A percentile compares a stretch with the other conserved stretches of the same genome.
Conservation (phyloP, 352 stramenopile genomes). For the Aphanomyces astaci region DNA sequence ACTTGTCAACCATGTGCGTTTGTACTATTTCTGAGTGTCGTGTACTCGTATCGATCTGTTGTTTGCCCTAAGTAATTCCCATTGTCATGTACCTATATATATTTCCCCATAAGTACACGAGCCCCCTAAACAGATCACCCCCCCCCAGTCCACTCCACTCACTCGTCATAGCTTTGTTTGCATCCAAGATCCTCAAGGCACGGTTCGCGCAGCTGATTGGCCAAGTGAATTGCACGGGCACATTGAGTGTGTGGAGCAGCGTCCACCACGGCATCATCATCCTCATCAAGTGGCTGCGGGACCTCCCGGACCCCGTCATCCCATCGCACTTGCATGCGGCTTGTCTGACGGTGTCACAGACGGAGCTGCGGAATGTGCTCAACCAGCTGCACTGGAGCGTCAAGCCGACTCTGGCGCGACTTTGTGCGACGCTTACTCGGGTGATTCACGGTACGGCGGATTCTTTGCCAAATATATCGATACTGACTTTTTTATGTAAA, state of each 20-base stretch:
- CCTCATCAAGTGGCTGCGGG: conserved; percentile 19
- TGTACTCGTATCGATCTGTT: too few species aligned
- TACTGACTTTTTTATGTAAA: too few species aligned
- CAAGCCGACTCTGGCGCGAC: neutral
- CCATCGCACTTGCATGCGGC: neutral
- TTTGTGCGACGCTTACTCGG: conserved; percentile 3
- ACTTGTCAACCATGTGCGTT: too few species aligned
- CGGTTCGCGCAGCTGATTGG: conserved; percentile 6
- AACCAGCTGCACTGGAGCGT: conserved; percentile 21
- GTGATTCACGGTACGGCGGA: neutral
- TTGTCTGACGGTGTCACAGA: neutral
- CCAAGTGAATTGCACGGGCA: conserved; percentile 10
- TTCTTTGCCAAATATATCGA: too few species aligned
- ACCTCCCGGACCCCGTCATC: conserved; percentile 16
- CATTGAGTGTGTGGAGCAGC: conserved; percentile 16
- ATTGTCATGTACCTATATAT: too few species aligned
- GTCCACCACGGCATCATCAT: conserved; percentile 21
- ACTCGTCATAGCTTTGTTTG: neutral
- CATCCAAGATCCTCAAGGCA: conserved; percentile 1
- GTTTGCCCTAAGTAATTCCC: too few species aligned
- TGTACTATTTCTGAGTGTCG: too few species aligned
- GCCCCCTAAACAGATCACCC: too few species aligned
- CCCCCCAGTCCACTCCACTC: too few species aligned
- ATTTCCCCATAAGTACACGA: too few species aligned
- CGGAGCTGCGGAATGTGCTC: conserved; percentile 1